phyloP scores from a whole-genome alignment of 352 stramenopile genomes.

The Elongisporangium anandrum region DNA sequence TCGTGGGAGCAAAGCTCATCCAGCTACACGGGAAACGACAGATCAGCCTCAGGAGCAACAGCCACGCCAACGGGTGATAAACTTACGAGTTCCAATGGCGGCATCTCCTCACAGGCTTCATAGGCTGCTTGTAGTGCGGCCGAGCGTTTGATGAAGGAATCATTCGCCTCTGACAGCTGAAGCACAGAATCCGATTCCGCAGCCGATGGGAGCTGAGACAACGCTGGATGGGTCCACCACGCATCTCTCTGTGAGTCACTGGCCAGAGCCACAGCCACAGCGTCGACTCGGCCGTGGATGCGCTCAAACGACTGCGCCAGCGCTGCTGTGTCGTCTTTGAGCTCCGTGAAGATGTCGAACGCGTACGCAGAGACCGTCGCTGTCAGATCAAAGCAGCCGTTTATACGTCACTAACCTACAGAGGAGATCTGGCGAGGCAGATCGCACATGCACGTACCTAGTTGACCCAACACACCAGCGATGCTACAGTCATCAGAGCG shows the following conservation, averaged over 20 bases:
- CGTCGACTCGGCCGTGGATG: slow-evolving; percentile 26
- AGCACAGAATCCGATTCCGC: slow-evolving; percentile 21
- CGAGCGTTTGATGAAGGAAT: slow-evolving; percentile 7
- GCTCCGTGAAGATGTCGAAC: slow-evolving; percentile 46
- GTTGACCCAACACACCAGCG: slow-evolving; percentile 41
- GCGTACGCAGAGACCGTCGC: slow-evolving; percentile 42
- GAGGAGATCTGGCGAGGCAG: too few relatives aligned
- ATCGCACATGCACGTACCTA: slow-evolving; percentile 20
- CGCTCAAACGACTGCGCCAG: slow-evolving; percentile 22
- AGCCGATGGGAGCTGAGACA: slow-evolving; percentile 13
- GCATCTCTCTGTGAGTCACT: slow-evolving; percentile 4
- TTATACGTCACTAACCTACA: too few relatives aligned
- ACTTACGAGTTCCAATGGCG: slow-evolving; percentile 37
- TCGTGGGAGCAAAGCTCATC: slow-evolving; percentile 25
- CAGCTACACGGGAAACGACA: slow-evolving; percentile 13
- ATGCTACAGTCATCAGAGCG: slow-evolving; percentile 15
- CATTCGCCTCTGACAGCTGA: slow-evolving; percentile 10
- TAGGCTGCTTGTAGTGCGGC: slow-evolving; percentile 20
- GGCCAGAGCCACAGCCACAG: slow-evolving; percentile 22
- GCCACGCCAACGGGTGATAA: neutral
- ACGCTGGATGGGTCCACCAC: slow-evolving; percentile 5
- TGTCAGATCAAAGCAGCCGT: too few relatives aligned
- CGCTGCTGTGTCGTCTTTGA: slow-evolving; percentile 28
- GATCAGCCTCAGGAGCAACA: neutral
- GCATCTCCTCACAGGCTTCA: slow-evolving; percentile 30